These are phyloP conservation scores for Corylus americana DNA, from an alignment of 306 rosid genomes.

Conservation along the genomic window DNA sequence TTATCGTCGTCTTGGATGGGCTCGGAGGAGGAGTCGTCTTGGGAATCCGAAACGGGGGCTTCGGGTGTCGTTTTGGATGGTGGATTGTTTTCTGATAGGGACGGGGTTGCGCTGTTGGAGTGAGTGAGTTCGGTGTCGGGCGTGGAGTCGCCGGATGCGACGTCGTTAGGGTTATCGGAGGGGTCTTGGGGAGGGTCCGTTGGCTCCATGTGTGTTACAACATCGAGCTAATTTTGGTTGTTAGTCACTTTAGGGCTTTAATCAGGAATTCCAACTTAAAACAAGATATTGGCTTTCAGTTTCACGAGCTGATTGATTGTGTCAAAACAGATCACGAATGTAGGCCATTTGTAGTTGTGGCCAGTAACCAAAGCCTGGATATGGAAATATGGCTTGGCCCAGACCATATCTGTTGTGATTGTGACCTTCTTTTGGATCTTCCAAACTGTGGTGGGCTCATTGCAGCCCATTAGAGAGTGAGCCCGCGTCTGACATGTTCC, in stretches of 20 bases:
- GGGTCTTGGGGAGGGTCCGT: conserved; percentile 30
- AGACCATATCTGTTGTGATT: too few species aligned
- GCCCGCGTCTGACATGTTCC: neutral
- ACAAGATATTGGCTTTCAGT: neutral
- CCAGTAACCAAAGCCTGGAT: neutral
- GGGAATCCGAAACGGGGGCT: conserved; percentile 49
- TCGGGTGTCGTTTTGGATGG: conserved; percentile 46
- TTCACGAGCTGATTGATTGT: neutral
- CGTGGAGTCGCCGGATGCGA: conserved; percentile 37
- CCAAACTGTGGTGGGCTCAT: too few species aligned
- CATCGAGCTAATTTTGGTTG: neutral
- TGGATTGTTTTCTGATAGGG: conserved; percentile 29
- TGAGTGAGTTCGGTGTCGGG: conserved; percentile 46
- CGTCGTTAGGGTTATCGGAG: conserved; percentile 37
- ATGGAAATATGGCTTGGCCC: neutral
- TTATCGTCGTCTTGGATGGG: conserved; percentile 35
- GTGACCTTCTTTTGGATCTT: too few species aligned
- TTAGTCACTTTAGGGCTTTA: conserved; percentile 11
- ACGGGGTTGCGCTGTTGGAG: conserved; percentile 35
- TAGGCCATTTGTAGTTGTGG: neutral
- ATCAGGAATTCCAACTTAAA: neutral
- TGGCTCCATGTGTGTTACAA: conserved; percentile 22
- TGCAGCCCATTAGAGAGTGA: too few species aligned
- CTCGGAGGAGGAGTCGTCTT: conserved; percentile 62
- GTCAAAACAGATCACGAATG: neutral